Evolutionary conservation across 2,329 filamentous ascomycete species (phyloP).

Genomic region (Lecanicillium sp.): DNA sequence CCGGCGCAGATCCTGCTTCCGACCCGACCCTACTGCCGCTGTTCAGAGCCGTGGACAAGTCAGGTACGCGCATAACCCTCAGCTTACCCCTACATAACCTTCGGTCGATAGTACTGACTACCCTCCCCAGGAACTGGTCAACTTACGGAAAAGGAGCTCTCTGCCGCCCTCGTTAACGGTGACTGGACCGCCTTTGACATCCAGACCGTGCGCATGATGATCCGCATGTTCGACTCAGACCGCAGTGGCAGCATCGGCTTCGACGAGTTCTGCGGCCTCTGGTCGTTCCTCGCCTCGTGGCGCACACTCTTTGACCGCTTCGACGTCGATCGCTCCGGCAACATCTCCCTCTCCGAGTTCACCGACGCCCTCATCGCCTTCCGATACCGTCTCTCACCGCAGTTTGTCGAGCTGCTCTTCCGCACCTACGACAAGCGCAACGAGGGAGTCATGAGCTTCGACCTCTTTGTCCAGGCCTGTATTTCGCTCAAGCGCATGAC

Average conservation of each 20-base stretch:
- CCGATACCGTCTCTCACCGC: conserved; percentile 79
- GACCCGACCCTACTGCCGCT: conserved; percentile 75
- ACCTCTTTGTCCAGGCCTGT: conserved; percentile 95
- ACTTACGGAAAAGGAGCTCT: conserved; percentile 79
- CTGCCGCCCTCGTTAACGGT: conserved; percentile 87
- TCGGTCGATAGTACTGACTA: too few species aligned
- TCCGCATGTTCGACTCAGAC: conserved; percentile 97
- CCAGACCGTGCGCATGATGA: conserved; percentile 97
- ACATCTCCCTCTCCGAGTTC: conserved; percentile 82
- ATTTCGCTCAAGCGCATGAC: conserved; percentile 98
- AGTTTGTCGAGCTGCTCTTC: conserved; percentile 82
- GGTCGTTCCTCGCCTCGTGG: conserved; percentile 95
- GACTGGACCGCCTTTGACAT: conserved; percentile 93
- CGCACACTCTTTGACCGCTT: conserved; percentile 91
- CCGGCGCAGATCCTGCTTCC: conserved; percentile 42
- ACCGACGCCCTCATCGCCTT: conserved; percentile 86
- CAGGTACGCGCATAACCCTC: conserved; percentile 42
- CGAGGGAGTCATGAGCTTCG: conserved; percentile 75
- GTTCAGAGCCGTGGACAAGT: conserved; percentile 86
- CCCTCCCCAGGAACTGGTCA: conserved; percentile 60
- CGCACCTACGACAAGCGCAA: conserved; percentile 76
- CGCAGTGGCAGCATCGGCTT: conserved; percentile 85
- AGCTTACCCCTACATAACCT: too few species aligned
- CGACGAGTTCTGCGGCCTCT: conserved; percentile 91
- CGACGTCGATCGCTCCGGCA: conserved; percentile 79